These are phyloP conservation scores for Populus tomentosa DNA, from an alignment of 441 rosid genomes.

Conservation along the genomic window DNA sequence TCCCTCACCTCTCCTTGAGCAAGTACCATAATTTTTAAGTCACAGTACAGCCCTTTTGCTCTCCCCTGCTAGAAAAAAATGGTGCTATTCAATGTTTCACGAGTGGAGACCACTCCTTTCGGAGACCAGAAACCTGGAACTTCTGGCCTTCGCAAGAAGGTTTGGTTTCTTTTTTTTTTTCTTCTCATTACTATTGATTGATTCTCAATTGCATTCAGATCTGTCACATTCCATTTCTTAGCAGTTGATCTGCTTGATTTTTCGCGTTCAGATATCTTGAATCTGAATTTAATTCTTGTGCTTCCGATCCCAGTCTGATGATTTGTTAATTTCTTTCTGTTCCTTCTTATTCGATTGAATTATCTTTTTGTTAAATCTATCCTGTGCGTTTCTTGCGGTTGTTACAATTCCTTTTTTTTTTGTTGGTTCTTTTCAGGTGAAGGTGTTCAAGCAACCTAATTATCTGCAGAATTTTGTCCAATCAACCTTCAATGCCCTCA, in stretches of 20 bases:
- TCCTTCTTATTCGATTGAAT: not conserved
- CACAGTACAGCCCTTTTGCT: not conserved
- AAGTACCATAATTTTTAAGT: not conserved
- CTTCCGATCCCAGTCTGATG: not conserved
- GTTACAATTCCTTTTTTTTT: not conserved
- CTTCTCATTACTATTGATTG: not conserved
- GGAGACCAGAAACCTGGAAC: constrained; percentile 98
- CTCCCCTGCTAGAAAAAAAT: constrained; percentile 24
- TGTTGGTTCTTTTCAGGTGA: constrained; percentile 52
- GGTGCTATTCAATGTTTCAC: constrained; percentile 62
- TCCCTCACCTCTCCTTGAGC: not conserved
- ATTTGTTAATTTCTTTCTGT: not conserved
- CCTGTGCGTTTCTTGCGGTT: not conserved
- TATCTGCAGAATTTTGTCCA: constrained; percentile 91
- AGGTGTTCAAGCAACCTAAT: constrained; percentile 82
- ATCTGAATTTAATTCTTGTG: not conserved
- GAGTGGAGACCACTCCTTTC: constrained; percentile 55
- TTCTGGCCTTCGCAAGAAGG: constrained; percentile 99
- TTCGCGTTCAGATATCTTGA: not conserved
- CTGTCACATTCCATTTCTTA: not conserved
- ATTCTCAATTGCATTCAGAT: not conserved
- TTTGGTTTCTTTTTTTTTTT: constrained; percentile 1
- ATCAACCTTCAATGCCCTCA: constrained; percentile 82
- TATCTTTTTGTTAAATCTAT: constrained; percentile 3
- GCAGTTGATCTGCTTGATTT: not conserved